Base-by-base conservation (phyloP, 805 yeast genomes). In the Cyberlindnera mrakii region DNA sequence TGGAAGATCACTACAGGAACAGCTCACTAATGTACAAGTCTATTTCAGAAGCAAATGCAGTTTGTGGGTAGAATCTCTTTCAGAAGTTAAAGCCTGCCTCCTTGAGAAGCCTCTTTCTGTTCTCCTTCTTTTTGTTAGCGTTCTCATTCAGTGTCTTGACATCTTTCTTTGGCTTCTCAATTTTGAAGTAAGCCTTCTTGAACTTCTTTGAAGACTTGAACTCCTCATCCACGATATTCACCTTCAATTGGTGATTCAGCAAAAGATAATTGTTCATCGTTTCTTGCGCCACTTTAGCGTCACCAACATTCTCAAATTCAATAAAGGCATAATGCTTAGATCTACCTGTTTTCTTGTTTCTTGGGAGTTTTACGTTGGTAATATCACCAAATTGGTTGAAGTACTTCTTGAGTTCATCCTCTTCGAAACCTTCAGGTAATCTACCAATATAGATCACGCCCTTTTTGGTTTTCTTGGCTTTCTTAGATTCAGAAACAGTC, bases 221-320 rank as follows among this genome's bases (percentile, higher is more conserved):
- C 49, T 71, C 61, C 54, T 75, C 71, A 53, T 78, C 75, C 10
- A 77, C 72, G 38, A 75, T 62, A 45, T 75, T 77, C 31, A 85
- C 90, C 64, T 85, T 82, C 54, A 93, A 68, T 48, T 90, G 75
- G 64, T 91, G 97, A 6, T 95, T 95, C 67, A 86, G 81, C 36
- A 93, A 61, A 49, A 93, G 73, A 58, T 93, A 93, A 66, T 93
- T 93, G 66, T 93, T 82, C 99, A 93, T 93, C 37, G 97, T 82
- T 52, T 93, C 98, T 48, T 85, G 85, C 3, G 96, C 99, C 48
- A 89, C 72, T 53, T 79, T 75, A 36, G 98, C 97, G 43, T 85
- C 95, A 38, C 81, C 86, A 32, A 63, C 59, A 42, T 78, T 72
- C 34, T 74, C 76, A 58, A 91, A 93, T 65, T 93, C 96, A 37